Evolutionary conservation across 2,329 filamentous ascomycete genomes (phyloP), one percentile per base, ranked within the genome.

Genomic region (Epichloe gansuensis): DNA sequence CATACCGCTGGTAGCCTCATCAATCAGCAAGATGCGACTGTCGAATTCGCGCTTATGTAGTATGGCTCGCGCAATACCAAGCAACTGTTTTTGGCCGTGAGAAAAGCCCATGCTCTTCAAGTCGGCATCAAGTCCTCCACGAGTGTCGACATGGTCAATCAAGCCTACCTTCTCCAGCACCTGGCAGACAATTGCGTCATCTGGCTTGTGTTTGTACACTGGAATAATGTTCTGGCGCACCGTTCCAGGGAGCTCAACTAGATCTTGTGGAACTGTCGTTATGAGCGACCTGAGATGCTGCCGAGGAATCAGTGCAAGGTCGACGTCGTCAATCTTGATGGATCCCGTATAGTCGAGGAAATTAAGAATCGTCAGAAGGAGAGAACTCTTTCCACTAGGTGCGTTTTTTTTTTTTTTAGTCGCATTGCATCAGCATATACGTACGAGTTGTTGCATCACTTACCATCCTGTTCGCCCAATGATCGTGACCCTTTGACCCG

Each of bases 231-330:
- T 47, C 15, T 47, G 35, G 5, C 53, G 52, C 4, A 57, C 27
- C 4, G 53, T 52, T 9, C 55, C 54, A 8, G 50, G 50, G 1
- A 58, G 51, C 21, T 53, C 49, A 8, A 58, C 48, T 2, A 60
- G 54, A 13, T 67, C 65, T 41, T 68, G 66, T 0, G 65, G 51
- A 1, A 67, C 52, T 0, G 60, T 59, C 5, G 65, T 57, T n/a
- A 68, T 64, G 17, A 57, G 60, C 1, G 60, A 59, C 2, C 64
- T 59, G 13, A 67, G 36, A 2, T 57, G 0, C 11, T 58, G 51
- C 13, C 57, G 59, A 0, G 57, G 40, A 1, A 68, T 51, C 0
- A 23, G 51, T 1, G 50, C 53, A 9, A 65, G 58, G n/a, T 66
- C 59, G 1, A 64, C 27, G 15, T 58, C 60, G 23, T 68, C 63